Percentiles rank a stretch among this genome's conserved stretches.
These are phyloP conservation scores for Trichoderma parareesei DNA, from an alignment of 495 filamentous ascomycete genomes.

Conservation along the genomic window DNA sequence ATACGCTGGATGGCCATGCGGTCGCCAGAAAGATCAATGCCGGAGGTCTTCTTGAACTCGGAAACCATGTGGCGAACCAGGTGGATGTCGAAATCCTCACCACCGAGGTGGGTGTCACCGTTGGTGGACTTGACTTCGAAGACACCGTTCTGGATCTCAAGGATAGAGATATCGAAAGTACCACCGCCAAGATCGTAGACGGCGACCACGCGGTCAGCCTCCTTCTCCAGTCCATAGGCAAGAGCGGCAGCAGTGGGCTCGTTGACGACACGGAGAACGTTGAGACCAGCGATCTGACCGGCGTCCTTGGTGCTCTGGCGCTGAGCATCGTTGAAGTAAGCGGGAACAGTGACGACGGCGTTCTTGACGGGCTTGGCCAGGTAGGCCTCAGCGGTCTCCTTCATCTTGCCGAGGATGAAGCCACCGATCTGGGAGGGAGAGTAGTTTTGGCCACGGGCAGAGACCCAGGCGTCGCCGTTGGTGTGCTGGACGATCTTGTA, in stretches of 20 bases:
- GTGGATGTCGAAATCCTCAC: slow-evolving; percentile 96
- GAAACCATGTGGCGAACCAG: slow-evolving; percentile 92
- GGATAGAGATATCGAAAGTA: slow-evolving; percentile 96
- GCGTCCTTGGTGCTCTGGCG: slow-evolving; percentile 97
- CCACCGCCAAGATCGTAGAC: slow-evolving; percentile 98
- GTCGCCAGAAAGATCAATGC: slow-evolving; percentile 84
- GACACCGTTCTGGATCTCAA: slow-evolving; percentile 96
- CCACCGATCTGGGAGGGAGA: slow-evolving; percentile 97
- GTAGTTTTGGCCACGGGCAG: slow-evolving; percentile 93
- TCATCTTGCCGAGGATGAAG: slow-evolving; percentile 97
- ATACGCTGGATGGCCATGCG: slow-evolving; percentile 99
- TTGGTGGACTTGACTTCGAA: slow-evolving; percentile 99
- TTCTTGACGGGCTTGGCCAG: slow-evolving; percentile 86
- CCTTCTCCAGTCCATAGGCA: slow-evolving; percentile 93
- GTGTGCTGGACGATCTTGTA: slow-evolving; percentile 99
- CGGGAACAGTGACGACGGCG: slow-evolving; percentile 91
- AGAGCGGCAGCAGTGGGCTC: slow-evolving; percentile 93
- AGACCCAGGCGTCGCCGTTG: slow-evolving; percentile 97
- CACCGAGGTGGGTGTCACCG: slow-evolving; percentile 95
- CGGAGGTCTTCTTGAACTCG: slow-evolving; percentile 93
- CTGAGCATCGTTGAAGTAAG: slow-evolving; percentile 98
- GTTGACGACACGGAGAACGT: slow-evolving; percentile 95
- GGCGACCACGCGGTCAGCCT: slow-evolving; percentile 80
- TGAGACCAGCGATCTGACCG: slow-evolving; percentile 89
- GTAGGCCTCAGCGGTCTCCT: slow-evolving; percentile 92